Evolutionary conservation across 352 stramenopile genomes (phyloP).

Genomic region (Phytophthora tubulina): DNA sequence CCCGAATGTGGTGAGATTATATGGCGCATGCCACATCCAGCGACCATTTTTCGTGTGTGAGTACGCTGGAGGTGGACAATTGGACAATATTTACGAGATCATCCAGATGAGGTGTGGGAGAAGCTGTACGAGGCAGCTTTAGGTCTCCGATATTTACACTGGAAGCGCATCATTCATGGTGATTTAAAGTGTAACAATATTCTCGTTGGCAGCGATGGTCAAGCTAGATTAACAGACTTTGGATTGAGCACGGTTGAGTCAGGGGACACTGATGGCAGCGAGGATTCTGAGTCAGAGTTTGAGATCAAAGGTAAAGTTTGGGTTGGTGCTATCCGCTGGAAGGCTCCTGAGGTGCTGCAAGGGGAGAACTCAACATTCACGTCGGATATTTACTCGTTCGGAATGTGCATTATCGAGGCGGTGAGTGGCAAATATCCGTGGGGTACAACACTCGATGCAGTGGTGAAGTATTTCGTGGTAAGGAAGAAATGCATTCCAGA

Average conservation of each 20-base stretch:
- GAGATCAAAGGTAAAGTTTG: background rate
- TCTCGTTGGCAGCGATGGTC: conserved; percentile 25
- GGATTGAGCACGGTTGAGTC: conserved; percentile 15
- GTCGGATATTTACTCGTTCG: conserved; percentile 42
- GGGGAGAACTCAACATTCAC: conserved; percentile 10
- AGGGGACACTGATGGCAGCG: background rate
- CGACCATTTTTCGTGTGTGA: conserved; percentile 28
- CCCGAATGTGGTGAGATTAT: conserved; percentile 17
- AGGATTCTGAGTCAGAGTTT: conserved; percentile 1
- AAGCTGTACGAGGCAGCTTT: conserved; percentile 40
- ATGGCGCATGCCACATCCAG: conserved; percentile 12
- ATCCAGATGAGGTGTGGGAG: conserved; percentile 14
- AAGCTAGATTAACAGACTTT: conserved; percentile 29
- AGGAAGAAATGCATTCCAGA: conserved; percentile 4
- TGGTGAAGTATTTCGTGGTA: conserved; percentile 16
- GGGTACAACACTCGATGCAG: conserved; percentile 9
- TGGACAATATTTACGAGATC: conserved; percentile 14
- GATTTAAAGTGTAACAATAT: conserved; percentile 66
- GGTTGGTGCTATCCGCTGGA: conserved; percentile 27
- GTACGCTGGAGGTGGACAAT: conserved; percentile 14
- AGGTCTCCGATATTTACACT: conserved; percentile 65
- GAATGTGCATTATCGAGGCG: conserved; percentile 21
- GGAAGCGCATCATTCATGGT: conserved; percentile 60
- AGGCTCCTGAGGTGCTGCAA: conserved; percentile 24
- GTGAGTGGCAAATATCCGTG: conserved; percentile 25